Evolutionary conservation across 2,329 filamentous ascomycete genomes (phyloP).

Genomic region (Microdochium nivale): DNA sequence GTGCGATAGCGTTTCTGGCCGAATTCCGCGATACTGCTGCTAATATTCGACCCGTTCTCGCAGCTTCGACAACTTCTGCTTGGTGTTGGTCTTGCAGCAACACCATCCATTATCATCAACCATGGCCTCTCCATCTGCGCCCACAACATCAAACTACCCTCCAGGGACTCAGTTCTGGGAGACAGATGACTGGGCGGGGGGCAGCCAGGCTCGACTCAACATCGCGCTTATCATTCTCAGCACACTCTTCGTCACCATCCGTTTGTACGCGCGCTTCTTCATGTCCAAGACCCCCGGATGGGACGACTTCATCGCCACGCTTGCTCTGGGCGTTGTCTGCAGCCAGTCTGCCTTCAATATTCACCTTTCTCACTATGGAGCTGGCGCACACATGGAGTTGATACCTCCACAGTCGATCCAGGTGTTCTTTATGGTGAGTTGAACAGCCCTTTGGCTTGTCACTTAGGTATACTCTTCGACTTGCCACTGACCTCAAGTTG

Average conservation of each 20-base stretch:
- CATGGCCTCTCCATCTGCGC: background rate
- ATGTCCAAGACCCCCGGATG: constrained; percentile 20
- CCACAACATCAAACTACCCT: background rate
- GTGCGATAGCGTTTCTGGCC: no score
- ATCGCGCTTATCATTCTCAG: constrained; percentile 18
- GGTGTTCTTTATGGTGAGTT: background rate
- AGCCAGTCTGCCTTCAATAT: background rate
- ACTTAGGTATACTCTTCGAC: constrained; percentile 3
- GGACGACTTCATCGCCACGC: constrained; percentile 18
- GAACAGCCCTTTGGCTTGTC: no score
- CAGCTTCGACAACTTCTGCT: background rate
- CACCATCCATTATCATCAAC: background rate
- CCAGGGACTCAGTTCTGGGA: background rate
- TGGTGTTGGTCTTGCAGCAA: background rate
- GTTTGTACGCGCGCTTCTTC: constrained; percentile 17
- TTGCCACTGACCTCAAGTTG: constrained; percentile 6
- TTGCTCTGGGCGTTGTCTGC: constrained; percentile 11
- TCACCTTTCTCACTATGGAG: background rate
- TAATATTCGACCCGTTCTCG: no score
- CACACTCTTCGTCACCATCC: constrained; percentile 13
- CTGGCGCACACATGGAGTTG: background rate
- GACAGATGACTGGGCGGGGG: no score
- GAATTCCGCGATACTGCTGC: no score
- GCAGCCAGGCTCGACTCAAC: no score
- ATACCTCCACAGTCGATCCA: background rate